phyloP scores from a whole-genome alignment of 352 stramenopile species.

The Thraustochytrium sp. region DNA sequence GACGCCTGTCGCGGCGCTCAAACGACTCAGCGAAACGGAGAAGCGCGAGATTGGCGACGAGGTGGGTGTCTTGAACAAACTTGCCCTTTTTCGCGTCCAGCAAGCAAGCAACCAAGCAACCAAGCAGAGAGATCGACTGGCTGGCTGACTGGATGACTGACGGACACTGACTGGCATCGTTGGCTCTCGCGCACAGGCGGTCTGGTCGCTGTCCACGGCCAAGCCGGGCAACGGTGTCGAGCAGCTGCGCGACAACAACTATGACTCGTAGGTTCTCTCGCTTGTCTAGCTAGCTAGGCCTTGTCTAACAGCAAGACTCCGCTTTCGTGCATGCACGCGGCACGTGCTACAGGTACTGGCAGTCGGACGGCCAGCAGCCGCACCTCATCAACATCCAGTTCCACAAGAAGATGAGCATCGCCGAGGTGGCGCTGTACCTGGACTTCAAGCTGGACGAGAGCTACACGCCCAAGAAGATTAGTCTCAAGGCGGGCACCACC shows the following conservation, averaged over 20 bases:
- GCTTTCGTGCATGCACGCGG: too few relatives aligned
- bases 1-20: neutral
- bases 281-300: neutral
- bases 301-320: neutral
- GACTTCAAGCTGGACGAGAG: slow-evolving; percentile 96
- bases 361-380: slow-evolving; percentile 82
- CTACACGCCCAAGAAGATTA: slow-evolving; percentile 92
- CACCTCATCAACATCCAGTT: slow-evolving; percentile 98
- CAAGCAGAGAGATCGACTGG: too few relatives aligned
- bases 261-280: slow-evolving; percentile 58
- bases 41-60: slow-evolving; percentile 39
- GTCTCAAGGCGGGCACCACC: slow-evolving; percentile 81
- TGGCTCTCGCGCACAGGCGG: slow-evolving; percentile 67
- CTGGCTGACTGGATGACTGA: too few relatives aligned
- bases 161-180: too few relatives aligned
- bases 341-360: slow-evolving; percentile 92
- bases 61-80: neutral
- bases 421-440: slow-evolving; percentile 89
- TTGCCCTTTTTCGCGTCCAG: too few relatives aligned
- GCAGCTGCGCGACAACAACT: slow-evolving; percentile 87
- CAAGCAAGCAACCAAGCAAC: too few relatives aligned
- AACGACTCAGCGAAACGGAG: slow-evolving; percentile 25
- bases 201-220: slow-evolving; percentile 90
- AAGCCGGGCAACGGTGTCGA: slow-evolving; percentile 96
- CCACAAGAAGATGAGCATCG: slow-evolving; percentile 82